Percentiles rank a stretch among this genome's conserved stretches.
phyloP scores from a whole-genome alignment of 371 early-diverging fungal genomes.

The Parasitella parasitica region DNA sequence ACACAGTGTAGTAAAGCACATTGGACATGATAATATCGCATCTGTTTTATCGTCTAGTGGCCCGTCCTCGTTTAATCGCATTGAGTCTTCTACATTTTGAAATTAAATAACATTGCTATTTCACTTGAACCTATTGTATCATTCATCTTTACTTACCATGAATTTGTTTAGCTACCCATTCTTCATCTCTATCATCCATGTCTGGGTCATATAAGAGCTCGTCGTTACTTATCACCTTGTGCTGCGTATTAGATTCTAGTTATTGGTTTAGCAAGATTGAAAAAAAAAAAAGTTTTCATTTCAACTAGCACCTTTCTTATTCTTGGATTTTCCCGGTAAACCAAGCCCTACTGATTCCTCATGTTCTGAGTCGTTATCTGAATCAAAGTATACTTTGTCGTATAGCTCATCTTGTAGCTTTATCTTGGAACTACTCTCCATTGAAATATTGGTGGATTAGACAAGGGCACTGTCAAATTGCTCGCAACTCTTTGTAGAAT shows the following conservation, averaged over 20 bases:
- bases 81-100: slow-evolving; percentile 12
- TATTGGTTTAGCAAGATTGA: neutral
- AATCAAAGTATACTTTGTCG: slow-evolving; percentile 53
- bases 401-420: slow-evolving; percentile 28
- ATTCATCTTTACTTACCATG: slow-evolving; percentile 29
- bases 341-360: slow-evolving; percentile 4
- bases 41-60: slow-evolving; percentile 48
- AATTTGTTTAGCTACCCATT: slow-evolving; percentile 58
- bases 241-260: slow-evolving; percentile 9
- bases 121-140: too few relatives aligned
- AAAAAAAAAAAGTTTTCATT: neutral
- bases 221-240: slow-evolving; percentile 42
- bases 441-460: too few relatives aligned
- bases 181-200: slow-evolving; percentile 55
- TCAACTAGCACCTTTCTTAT: neutral
- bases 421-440: neutral
- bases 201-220: slow-evolving; percentile 62
- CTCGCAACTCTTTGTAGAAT: too few relatives aligned
- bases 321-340: slow-evolving; percentile 6
- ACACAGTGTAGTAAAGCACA: slow-evolving; percentile 66
- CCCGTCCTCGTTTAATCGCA: slow-evolving; percentile 16
- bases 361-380: slow-evolving; percentile 38
- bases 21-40: slow-evolving; percentile 66
- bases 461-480: neutral
- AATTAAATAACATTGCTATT: too few relatives aligned